Evolutionary conservation across 2,329 filamentous ascomycete genomes (phyloP), one percentile per base, ranked within the genome.

Genomic region (Microdochium paspali): DNA sequence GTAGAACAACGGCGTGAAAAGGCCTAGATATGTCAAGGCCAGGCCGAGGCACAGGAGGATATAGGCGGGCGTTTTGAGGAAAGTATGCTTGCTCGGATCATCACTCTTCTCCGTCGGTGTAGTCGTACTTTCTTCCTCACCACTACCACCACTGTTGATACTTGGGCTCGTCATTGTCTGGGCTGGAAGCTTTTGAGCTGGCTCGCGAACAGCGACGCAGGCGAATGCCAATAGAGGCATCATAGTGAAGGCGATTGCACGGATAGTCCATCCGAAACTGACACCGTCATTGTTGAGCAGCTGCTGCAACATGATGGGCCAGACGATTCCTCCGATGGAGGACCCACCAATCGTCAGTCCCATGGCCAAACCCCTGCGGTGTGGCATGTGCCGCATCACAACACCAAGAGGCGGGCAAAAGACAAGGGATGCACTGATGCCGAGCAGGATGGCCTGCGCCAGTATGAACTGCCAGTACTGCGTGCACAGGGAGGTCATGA

Each of bases 1-100:
- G 32, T 61, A 68, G 54, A 68, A 68, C 46, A 68, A 65, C 0
- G 66, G 65, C 1, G 61, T 55, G 47, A 68, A 68, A 53, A 69
- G 59, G 3, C 66, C 66, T 4, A 68, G 58, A 46, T 65, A 68
- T 6, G 51, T 56, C 5, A 67, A 50, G n/a, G 62, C 64, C 31
- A 69, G 57, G 2, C 58, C 65, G 0, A 60, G 42, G 12, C 60
- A 63, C 2, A 66, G 52, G 23, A 56, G 46, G 24, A 53, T 45
- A 47, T 55, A 60, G 4, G 55, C 35, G 13, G 40, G 25, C 21
- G 56, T 53, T 39, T 53, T 58, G 18, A 58, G 32, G 18, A 59
- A 47, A 4, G 49, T 42, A 44, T 47, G 21, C 30, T 47, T 30
- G 40, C 44, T 44, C 23, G 10, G 24, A 25, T 45, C 49, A 43